Percentiles rank a stretch among this genome's conserved stretches.
These are phyloP conservation scores for Fusarium sp. DNA, from an alignment of 2,329 filamentous ascomycete genomes.

Conservation along the genomic window DNA sequence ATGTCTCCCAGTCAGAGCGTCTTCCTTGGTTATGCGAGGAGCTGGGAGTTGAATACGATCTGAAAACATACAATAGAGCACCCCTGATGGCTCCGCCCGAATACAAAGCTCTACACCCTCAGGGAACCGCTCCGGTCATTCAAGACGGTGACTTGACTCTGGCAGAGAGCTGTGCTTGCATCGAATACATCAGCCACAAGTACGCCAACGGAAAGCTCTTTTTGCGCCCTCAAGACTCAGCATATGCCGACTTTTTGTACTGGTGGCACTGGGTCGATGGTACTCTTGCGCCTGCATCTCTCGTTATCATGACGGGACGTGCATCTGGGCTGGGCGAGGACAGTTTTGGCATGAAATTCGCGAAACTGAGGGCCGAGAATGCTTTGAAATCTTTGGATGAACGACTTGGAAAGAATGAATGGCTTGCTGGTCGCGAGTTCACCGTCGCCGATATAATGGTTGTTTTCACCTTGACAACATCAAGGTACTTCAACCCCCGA, in stretches of 20 bases:
- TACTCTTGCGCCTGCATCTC: conserved; percentile 53
- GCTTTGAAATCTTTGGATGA: conserved; percentile 63
- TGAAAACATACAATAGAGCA: conserved; percentile 36
- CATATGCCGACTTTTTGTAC: conserved; percentile 71
- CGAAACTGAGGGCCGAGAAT: conserved; percentile 49
- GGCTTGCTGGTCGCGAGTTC: conserved; percentile 70
- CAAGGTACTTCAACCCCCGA: conserved; percentile 63
- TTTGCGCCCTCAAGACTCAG: conserved; percentile 56
- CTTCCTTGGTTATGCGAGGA: conserved; percentile 74
- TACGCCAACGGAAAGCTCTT: conserved; percentile 63
- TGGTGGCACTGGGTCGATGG: conserved; percentile 71
- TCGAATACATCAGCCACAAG: conserved; percentile 70
- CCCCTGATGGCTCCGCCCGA: conserved; percentile 39
- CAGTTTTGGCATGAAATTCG: conserved; percentile 47
- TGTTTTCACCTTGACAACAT: conserved; percentile 69
- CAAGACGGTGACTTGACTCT: conserved; percentile 64
- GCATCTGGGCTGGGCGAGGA: conserved; percentile 7
- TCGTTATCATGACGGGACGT: conserved; percentile 50
- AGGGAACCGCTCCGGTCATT: conserved; percentile 69
- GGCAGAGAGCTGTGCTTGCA: conserved; percentile 68
- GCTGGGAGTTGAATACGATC: conserved; percentile 63
- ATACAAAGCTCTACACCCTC: conserved; percentile 52
- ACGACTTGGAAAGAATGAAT: conserved; percentile 59
- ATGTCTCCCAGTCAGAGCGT: conserved; percentile 70
- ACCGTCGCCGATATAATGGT: conserved; percentile 74